These are phyloP conservation scores for Phaseolus lunatus DNA, from an alignment of 306 rosid genomes.

Conservation along the genomic window DNA sequence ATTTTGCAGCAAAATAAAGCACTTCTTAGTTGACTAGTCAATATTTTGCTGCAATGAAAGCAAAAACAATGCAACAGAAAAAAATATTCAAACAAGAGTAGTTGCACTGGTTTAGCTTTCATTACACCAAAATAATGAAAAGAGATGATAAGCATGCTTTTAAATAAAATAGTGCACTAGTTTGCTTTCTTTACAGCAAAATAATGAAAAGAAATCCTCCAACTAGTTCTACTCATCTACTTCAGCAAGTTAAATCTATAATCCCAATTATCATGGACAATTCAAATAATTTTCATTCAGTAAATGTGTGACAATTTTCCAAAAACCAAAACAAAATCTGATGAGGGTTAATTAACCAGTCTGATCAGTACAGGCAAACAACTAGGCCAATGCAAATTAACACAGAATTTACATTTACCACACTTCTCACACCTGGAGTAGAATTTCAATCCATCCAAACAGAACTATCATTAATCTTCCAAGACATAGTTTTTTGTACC, in stretches of 20 bases:
- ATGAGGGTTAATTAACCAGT: conserved; percentile 2
- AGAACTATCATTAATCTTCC: neutral
- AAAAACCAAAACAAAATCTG: conserved; percentile 17
- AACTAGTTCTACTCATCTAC: neutral
- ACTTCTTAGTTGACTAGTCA: no score
- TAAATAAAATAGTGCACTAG: no score
- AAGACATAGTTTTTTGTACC: conserved; percentile 53
- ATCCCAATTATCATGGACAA: conserved; percentile 24
- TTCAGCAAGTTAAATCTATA: conserved; percentile 13
- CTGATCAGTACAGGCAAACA: conserved; percentile 20
- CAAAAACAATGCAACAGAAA: neutral
- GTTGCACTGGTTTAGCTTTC: no score
- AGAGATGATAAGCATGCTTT: neutral
- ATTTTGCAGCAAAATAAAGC: no score
- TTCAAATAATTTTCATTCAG: neutral
- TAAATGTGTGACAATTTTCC: neutral
- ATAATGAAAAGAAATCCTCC: neutral
- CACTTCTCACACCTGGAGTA: conserved; percentile 2
- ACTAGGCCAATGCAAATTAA: conserved; percentile 19
- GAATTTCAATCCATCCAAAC: conserved; percentile 31
- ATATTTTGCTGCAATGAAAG: no score
- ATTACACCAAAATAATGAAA: no score
- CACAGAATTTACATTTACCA: conserved; percentile 18
- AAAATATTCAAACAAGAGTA: conserved; percentile 20
- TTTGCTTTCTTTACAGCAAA: no score